phyloP scores from a whole-genome alignment of 106 monocot species.

The Ottelia alismoides region DNA sequence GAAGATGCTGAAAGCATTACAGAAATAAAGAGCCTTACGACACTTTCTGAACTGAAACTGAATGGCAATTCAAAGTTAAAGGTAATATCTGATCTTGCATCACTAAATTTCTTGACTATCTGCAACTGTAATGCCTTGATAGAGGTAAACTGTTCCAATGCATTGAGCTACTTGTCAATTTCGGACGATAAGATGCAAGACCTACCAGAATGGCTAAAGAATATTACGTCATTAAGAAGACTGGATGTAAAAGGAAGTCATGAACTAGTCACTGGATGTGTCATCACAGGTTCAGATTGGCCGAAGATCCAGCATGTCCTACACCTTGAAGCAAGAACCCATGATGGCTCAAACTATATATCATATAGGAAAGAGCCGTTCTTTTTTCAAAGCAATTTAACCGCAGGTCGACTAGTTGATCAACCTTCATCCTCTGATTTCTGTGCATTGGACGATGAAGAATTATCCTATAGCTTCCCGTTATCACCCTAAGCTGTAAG shows the following conservation, averaged over 20 bases:
- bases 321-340: background rate
- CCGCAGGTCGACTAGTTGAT: background rate
- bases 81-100: background rate
- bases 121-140: background rate
- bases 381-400: conserved; percentile 1
- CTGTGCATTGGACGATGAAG: too few relatives aligned
- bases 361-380: conserved; percentile 5
- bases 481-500: too few relatives aligned
- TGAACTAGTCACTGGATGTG: background rate
- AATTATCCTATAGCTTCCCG: too few relatives aligned
- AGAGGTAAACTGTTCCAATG: background rate
- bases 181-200: background rate
- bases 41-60: background rate
- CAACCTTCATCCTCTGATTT: too few relatives aligned
- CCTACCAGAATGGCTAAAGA: conserved; percentile 1
- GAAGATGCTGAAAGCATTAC: background rate
- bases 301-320: background rate
- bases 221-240: background rate
- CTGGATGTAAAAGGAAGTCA: background rate
- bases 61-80: background rate
- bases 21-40: background rate
- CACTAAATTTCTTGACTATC: conserved; percentile 1
- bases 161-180: background rate
- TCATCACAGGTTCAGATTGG: background rate
- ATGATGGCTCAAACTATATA: conserved; percentile 2